Base-by-base conservation (phyloP, 257 asterid species). In the Solanum virginianum region DNA sequence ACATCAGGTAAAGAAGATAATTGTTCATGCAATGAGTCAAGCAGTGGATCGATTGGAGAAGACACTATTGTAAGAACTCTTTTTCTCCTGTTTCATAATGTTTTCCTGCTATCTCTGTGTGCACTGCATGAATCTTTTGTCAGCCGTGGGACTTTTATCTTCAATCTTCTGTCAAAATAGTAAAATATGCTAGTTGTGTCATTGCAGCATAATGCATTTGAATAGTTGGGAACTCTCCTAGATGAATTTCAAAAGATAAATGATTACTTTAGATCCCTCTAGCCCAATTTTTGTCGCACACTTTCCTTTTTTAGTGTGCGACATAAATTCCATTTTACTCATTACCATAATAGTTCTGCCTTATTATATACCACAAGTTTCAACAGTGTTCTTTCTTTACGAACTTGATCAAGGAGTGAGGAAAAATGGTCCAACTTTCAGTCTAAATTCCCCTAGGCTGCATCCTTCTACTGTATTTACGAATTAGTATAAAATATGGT, bases 1-100 rank as follows among this genome's bases (percentile, higher is more conserved):
- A 36, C 3, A 16, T 36, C 85, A 87, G 89, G 87, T 87, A 69
- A 84, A 84, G 86, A 81, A 81, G 39, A 81, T 81, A 54, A 47
- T 83, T 54, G 62, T 85, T 85, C 80, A 81, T 54, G 86, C 88
- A 0, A 43, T 87, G 69, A 81, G 84, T 53, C 47, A 63, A 45
- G 89, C 84, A 20, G 82, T 85, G 77, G 6, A 72, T 60, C 41
- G 32, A 20, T 65, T 79, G 81, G 80, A 45, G 69, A n/a, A 65
- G 53, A 85, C 87, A 55, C 83, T 71, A 51, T 83, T 80, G 85
- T 84, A 39, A 85, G 89, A 51, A 10, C 43, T 47, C 18, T 22
- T 22, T 47, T 47, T 24, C 60, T 49, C n/a, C 60, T 39, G 53
- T 70, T 17, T 10, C 16, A 1, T 69, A 69, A 69, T 17, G 53